Evolutionary conservation across 768 basidiomycete genomes (phyloP).

Genomic region (Leucosporidium creatinivorum): DNA sequence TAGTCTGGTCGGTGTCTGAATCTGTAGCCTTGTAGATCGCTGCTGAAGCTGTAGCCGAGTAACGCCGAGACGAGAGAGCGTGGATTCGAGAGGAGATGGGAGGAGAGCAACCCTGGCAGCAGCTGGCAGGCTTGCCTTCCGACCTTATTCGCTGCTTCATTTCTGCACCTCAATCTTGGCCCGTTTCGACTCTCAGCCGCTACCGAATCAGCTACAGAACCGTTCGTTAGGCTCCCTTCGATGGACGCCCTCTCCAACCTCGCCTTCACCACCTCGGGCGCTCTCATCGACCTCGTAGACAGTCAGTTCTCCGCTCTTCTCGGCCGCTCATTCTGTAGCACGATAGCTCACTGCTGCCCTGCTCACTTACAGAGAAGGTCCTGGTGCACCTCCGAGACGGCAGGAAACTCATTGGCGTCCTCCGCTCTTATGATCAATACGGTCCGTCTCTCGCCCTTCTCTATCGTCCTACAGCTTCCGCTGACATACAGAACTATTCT

Average conservation of each 20-base stretch:
- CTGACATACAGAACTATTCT: not conserved
- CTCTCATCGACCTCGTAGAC: slow-evolving; percentile 98
- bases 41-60: no score
- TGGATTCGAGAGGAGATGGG: no score
- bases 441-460: slow-evolving; percentile 51
- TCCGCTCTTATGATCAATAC: slow-evolving; percentile 97
- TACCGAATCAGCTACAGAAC: no score
- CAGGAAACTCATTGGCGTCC: slow-evolving; percentile 87
- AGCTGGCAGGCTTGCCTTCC: no score
- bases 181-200: no score
- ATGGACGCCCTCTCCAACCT: slow-evolving; percentile 42
- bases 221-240: not conserved
- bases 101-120: no score
- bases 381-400: slow-evolving; percentile 94
- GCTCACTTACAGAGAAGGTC: slow-evolving; percentile 73
- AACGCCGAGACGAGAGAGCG: no score
- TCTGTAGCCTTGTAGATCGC: no score
- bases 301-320: slow-evolving; percentile 59
- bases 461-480: not conserved
- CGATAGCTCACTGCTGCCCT: slow-evolving; percentile 32
- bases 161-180: no score
- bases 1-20: no score
- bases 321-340: slow-evolving; percentile 2
- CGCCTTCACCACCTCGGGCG: slow-evolving; percentile 97
- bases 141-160: no score